Base-by-base conservation (phyloP, 768 basidiomycete species). In the Hydnum rufescens region DNA sequence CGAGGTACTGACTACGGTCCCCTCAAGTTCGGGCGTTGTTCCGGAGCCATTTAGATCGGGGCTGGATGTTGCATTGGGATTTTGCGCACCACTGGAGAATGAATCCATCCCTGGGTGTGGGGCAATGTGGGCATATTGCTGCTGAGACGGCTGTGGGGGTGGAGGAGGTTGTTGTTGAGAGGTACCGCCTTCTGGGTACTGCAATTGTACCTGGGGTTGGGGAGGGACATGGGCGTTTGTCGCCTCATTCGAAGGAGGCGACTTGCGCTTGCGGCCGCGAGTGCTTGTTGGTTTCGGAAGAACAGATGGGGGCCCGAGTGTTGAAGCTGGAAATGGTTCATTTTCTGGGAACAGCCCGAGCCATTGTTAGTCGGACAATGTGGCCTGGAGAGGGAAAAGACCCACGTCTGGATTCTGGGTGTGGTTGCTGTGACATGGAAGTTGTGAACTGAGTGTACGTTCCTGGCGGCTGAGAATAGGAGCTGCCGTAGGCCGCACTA, bases 181-280 rank as follows among this genome's bases (percentile, higher is more conserved):
- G 25, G 44, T 6, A 13, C 8, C 44, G 44, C 8, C 13, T n/a
- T n/a, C n/a, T n/a, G n/a, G 44, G 44, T 47, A 25, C 23, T 47
- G 44, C 25, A 13, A 23, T 8, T 19, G 19, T 39, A 39, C 36
- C 36, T 39, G 36, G 36, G 36, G 36, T 39, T 19, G 19, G 8
- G 13, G 13, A 39, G 36, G 13, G 19, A 8, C 19, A 19, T 39
- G 36, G 8, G 36, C 13, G 19, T 39, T 39, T 8, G 36, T 8
- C 36, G 36, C 36, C 19, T 39, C 36, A 39, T 19, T 39, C 8
- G 36, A 8, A 23, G 44, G 44, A 25, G 44, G 44, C 13, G 16
- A 8, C 30, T 50, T 50, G 29, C 49, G 49, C 30, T 50, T 50
- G 25, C 49, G 49, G 29, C 49, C 30, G 30, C 49, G 49, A 39